These are phyloP conservation scores for Penicillium aurantiogriseum DNA, from an alignment of 2,329 filamentous ascomycete genomes.

Conservation along the genomic window DNA sequence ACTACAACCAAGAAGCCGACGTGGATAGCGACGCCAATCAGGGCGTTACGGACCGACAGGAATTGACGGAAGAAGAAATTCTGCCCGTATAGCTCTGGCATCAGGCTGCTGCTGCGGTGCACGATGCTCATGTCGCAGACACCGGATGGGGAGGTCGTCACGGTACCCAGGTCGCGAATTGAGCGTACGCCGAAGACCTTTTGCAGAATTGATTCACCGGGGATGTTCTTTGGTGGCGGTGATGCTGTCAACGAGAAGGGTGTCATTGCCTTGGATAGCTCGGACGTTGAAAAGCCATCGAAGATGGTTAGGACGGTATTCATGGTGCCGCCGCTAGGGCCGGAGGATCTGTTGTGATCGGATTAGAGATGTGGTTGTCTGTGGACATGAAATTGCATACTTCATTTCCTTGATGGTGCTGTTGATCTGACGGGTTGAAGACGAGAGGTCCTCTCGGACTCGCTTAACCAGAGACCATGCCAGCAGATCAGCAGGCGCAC, in stretches of 20 bases:
- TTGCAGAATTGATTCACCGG: slow-evolving; percentile 30
- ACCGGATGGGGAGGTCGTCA: slow-evolving; percentile 55
- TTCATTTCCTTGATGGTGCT: slow-evolving; percentile 56
- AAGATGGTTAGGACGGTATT: slow-evolving; percentile 63
- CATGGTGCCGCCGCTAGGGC: slow-evolving; percentile 61
- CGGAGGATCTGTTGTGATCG: slow-evolving; percentile 33
- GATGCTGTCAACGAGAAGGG: slow-evolving; percentile 54
- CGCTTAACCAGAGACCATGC: slow-evolving; percentile 54
- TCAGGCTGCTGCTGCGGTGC: slow-evolving; percentile 59
- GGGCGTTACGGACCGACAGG: slow-evolving; percentile 50
- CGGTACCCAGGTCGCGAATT: slow-evolving; percentile 57
- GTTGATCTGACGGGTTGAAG: slow-evolving; percentile 52
- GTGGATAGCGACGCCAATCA: slow-evolving; percentile 52
- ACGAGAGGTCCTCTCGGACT: slow-evolving; percentile 52
- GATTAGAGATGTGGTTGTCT: slow-evolving; percentile 3
- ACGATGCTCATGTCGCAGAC: slow-evolving; percentile 57
- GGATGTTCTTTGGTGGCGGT: slow-evolving; percentile 34
- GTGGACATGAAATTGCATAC: slow-evolving; percentile 23
- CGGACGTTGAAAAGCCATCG: slow-evolving; percentile 45
- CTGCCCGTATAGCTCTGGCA: slow-evolving; percentile 57
- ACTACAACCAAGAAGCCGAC: slow-evolving; percentile 47
- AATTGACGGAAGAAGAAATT: slow-evolving; percentile 60
- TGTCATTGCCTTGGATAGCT: slow-evolving; percentile 49
- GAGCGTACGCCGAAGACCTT: slow-evolving; percentile 51
- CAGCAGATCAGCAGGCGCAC: slow-evolving; percentile 58